Conservation (phyloP, 176 grass and related monocot species). For the Avena eriantha region DNA sequence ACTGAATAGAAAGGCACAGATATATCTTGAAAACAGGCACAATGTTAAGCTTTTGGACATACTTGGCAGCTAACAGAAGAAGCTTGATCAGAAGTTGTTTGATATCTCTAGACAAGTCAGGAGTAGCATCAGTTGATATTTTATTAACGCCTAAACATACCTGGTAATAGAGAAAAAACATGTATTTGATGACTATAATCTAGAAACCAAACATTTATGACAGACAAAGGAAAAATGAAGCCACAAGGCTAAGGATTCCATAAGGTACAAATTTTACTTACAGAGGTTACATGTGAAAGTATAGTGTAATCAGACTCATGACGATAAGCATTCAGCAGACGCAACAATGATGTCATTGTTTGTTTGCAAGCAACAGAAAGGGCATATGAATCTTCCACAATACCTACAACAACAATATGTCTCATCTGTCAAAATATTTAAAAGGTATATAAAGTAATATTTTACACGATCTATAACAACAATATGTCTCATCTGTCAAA, state of each 20-base stretch:
- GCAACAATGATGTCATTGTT: slow-evolving; percentile 77
- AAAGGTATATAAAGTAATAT: slow-evolving; percentile 30
- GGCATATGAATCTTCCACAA: slow-evolving; percentile 81
- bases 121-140: slow-evolving; percentile 67
- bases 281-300: slow-evolving; percentile 79
- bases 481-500: slow-evolving; percentile 19
- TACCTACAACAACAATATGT: slow-evolving; percentile 54
- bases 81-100: slow-evolving; percentile 83
- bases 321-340: slow-evolving; percentile 75
- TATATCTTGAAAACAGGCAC: slow-evolving; percentile 36
- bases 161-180: slow-evolving; percentile 47
- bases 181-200: not conserved
- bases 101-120: slow-evolving; percentile 66
- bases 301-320: slow-evolving; percentile 84
- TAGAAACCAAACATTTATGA: slow-evolving; percentile 14
- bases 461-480: slow-evolving; percentile 68
- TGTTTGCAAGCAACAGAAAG: slow-evolving; percentile 82
- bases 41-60: slow-evolving; percentile 39
- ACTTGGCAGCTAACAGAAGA: slow-evolving; percentile 74
- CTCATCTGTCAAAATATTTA: slow-evolving; percentile 7
- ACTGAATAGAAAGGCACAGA: slow-evolving; percentile 1
- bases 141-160: slow-evolving; percentile 67
- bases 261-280: slow-evolving; percentile 53
- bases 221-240: not conserved
- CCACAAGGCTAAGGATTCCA: slow-evolving; percentile 29